Conservation (phyloP, 2,329 filamentous ascomycete genomes). For the Talaromyces islandicus region DNA sequence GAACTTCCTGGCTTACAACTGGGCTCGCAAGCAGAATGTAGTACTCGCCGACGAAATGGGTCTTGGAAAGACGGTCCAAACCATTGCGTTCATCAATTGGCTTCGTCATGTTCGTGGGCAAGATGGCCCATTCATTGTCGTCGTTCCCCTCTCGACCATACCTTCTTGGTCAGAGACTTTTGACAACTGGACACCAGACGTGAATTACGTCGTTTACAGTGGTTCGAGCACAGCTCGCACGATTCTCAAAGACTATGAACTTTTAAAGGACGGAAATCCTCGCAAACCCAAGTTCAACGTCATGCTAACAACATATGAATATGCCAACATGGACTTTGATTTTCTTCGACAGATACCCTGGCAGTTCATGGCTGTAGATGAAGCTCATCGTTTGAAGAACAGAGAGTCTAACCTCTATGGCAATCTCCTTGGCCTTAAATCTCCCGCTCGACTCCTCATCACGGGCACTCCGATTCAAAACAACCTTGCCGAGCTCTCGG, state of each 20-base stretch:
- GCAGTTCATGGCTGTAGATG: slow-evolving; percentile 94
- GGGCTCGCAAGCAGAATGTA: slow-evolving; percentile 89
- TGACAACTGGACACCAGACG: slow-evolving; percentile 88
- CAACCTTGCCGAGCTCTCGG: slow-evolving; percentile 84
- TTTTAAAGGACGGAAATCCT: slow-evolving; percentile 77
- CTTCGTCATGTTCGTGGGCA: slow-evolving; percentile 82
- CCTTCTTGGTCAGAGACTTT: slow-evolving; percentile 98
- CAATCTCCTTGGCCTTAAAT: slow-evolving; percentile 76
- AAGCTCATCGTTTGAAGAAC: slow-evolving; percentile 95
- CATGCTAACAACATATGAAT: slow-evolving; percentile 96
- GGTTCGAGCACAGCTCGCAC: slow-evolving; percentile 80
- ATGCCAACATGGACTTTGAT: slow-evolving; percentile 77
- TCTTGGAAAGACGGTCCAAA: slow-evolving; percentile 95
- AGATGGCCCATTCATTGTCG: slow-evolving; percentile 91
- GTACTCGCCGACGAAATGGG: slow-evolving; percentile 99
- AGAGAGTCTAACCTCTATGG: slow-evolving; percentile 88
- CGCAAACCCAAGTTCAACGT: slow-evolving; percentile 95
- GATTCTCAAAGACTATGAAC: slow-evolving; percentile 84
- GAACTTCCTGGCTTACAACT: slow-evolving; percentile 94
- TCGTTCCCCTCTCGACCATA: slow-evolving; percentile 95
- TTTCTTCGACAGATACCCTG: slow-evolving; percentile 90
- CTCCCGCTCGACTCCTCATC: slow-evolving; percentile 84
- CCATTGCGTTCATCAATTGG: slow-evolving; percentile 95
- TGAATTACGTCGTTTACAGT: slow-evolving; percentile 96
- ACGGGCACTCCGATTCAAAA: slow-evolving; percentile 98